Conservation (phyloP, 768 basidiomycete genomes). For the Suillus spraguei region DNA sequence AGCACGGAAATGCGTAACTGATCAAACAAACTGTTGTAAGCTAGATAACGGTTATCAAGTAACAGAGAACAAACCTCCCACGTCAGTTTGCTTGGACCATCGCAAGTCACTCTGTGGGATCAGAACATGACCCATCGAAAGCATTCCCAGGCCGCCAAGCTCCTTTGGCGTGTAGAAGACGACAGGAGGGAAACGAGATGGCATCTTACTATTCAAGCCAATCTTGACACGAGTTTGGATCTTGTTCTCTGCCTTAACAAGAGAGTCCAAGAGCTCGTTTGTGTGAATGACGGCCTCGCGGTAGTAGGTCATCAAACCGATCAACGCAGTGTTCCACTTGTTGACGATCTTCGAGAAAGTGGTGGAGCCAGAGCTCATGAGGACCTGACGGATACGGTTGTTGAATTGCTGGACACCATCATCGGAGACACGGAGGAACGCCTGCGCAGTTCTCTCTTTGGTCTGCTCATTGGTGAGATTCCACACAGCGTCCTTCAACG, state of each 20-base stretch:
- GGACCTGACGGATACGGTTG: slow-evolving; percentile 93
- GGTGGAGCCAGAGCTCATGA: slow-evolving; percentile 98
- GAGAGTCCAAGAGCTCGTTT: slow-evolving; percentile 90
- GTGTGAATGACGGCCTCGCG: slow-evolving; percentile 98
- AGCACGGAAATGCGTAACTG: slow-evolving; percentile 97
- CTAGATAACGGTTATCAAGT: not conserved
- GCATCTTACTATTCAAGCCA: slow-evolving; percentile 99
- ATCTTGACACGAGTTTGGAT: slow-evolving; percentile 99
- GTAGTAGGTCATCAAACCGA: slow-evolving; percentile 97
- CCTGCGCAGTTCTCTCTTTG: slow-evolving; percentile 97
- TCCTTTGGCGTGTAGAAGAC: slow-evolving; percentile 99
- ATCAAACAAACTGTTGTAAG: not conserved
- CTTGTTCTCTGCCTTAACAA: slow-evolving; percentile 99
- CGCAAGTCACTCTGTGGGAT: slow-evolving; percentile 97
- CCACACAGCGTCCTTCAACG: slow-evolving; percentile 95
- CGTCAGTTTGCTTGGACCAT: slow-evolving; percentile 98
- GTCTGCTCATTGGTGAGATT: slow-evolving; percentile 96
- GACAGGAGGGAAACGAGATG: slow-evolving; percentile 96
- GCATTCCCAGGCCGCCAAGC: slow-evolving; percentile 96
- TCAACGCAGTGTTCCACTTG: slow-evolving; percentile 96
- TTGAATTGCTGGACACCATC: slow-evolving; percentile 97
- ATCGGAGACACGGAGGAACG: slow-evolving; percentile 96
- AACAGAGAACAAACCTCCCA: slow-evolving; percentile 58
- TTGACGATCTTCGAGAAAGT: slow-evolving; percentile 99
- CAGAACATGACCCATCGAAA: slow-evolving; percentile 98